These are phyloP conservation scores for Pleurotus pulmonarius DNA, from an alignment of 768 basidiomycete genomes.

Conservation along the genomic window DNA sequence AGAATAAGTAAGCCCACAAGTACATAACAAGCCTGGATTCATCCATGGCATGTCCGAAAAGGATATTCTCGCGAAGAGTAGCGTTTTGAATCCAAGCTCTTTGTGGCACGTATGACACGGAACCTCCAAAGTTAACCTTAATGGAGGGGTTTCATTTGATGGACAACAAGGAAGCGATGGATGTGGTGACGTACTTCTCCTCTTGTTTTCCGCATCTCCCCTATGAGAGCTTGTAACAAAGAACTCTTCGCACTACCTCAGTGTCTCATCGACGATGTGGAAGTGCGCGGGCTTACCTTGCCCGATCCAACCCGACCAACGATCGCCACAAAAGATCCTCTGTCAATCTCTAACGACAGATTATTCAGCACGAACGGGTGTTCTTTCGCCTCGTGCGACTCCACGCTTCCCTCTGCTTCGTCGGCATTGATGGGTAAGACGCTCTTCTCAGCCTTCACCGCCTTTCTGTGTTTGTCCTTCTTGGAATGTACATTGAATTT, in stretches of 20 bases:
- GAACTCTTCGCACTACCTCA: slow-evolving; percentile 38
- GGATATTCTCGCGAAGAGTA: slow-evolving; percentile 68
- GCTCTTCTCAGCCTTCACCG: slow-evolving; percentile 11
- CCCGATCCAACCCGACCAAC: slow-evolving; percentile 77
- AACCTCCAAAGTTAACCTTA: slow-evolving; percentile 50
- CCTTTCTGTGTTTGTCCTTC: slow-evolving; percentile 15
- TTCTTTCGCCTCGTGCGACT: slow-evolving; percentile 25
- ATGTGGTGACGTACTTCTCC: slow-evolving; percentile 41
- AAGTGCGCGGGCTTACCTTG: slow-evolving; percentile 37
- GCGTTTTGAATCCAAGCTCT: slow-evolving; percentile 65
- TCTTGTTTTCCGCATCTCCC: slow-evolving; percentile 61
- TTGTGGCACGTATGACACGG: slow-evolving; percentile 58
- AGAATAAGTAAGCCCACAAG: neutral
- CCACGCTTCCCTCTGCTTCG: slow-evolving; percentile 13
- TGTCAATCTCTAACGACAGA: slow-evolving; percentile 41
- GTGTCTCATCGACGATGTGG: neutral
- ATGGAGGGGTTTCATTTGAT: neutral
- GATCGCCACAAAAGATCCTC: slow-evolving; percentile 64
- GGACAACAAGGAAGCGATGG: neutral
- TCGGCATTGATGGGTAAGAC: slow-evolving; percentile 9
- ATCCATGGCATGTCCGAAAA: slow-evolving; percentile 67
- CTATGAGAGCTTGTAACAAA: slow-evolving; percentile 51
- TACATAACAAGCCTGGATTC: slow-evolving; percentile 36
- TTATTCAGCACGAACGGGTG: slow-evolving; percentile 48
- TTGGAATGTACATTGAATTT: slow-evolving; percentile 10